A percentile compares a stretch with the other conserved stretches of the same genome.
These are phyloP conservation scores for Colletotrichum sublineola DNA, from an alignment of 2,329 filamentous ascomycete genomes.

Conservation along the genomic window DNA sequence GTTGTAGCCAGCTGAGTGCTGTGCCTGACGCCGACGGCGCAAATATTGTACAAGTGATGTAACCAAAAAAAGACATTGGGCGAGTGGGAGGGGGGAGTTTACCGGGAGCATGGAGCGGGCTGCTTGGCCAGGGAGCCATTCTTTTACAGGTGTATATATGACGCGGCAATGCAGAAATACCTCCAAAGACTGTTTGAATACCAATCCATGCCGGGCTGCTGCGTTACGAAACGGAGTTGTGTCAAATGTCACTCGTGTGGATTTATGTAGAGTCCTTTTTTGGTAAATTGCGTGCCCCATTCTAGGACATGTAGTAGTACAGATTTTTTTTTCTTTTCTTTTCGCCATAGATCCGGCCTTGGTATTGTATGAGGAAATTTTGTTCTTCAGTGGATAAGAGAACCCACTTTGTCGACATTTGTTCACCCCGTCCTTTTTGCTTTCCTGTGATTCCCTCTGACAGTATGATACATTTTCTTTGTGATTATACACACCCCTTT, in stretches of 20 bases:
- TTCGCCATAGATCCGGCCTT: neutral
- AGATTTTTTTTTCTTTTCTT: neutral
- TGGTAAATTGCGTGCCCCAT: neutral
- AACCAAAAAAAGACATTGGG: constrained; percentile 36
- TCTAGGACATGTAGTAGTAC: constrained; percentile 9
- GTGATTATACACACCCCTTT: constrained; percentile 23
- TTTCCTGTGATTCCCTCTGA: neutral
- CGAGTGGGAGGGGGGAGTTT: constrained; percentile 32
- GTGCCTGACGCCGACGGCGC: neutral
- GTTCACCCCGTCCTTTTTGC: neutral
- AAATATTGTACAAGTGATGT: constrained; percentile 39
- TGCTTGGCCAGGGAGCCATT: constrained; percentile 34
- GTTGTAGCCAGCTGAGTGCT: neutral
- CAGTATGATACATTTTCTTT: constrained; percentile 27
- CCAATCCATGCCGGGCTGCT: neutral
- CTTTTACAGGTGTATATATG: constrained; percentile 41
- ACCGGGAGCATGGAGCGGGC: constrained; percentile 38
- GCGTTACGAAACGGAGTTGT: neutral
- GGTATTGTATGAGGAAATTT: neutral
- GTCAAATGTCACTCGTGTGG: neutral
- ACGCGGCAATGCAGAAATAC: constrained; percentile 43
- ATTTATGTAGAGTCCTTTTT: neutral
- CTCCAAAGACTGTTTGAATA: constrained; percentile 12
- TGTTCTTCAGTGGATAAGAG: neutral
- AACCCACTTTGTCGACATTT: neutral